Evolutionary conservation across 2,329 filamentous ascomycete genomes (phyloP).

Genomic region (Colletotrichum lentis): DNA sequence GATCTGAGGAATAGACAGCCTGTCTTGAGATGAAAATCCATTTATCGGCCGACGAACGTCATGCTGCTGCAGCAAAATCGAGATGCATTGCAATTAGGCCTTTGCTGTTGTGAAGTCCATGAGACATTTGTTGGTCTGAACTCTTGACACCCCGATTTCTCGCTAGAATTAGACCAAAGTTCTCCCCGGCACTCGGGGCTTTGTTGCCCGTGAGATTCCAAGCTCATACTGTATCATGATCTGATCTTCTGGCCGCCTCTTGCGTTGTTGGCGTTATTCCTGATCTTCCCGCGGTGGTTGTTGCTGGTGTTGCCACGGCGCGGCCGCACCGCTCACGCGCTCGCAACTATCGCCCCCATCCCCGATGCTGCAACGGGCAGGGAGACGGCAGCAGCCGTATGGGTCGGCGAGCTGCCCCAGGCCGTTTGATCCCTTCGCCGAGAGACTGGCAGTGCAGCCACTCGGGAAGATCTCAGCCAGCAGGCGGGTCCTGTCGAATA

Average conservation of each 20-base stretch:
- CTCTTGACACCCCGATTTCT: too few relatives aligned
- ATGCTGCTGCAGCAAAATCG: too few relatives aligned
- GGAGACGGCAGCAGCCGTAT: constrained; percentile 19
- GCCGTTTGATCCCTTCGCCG: constrained; percentile 2
- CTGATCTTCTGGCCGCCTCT: neutral
- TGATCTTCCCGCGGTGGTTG: too few relatives aligned
- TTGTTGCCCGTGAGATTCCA: too few relatives aligned
- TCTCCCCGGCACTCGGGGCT: too few relatives aligned
- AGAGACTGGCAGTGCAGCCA: constrained; percentile 19
- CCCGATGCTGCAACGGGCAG: constrained; percentile 16
- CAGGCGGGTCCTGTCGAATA: too few relatives aligned
- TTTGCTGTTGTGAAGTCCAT: neutral
- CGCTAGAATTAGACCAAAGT: too few relatives aligned
- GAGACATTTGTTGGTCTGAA: neutral
- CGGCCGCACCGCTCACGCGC: neutral
- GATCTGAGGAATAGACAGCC: neutral
- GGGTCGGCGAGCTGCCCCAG: constrained; percentile 25
- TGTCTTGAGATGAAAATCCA: neutral
- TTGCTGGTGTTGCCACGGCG: too few relatives aligned
- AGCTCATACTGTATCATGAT: too few relatives aligned
- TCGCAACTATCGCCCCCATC: constrained; percentile 26
- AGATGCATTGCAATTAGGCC: too few relatives aligned
- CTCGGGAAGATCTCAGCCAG: constrained; percentile 20
- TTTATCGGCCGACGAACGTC: too few relatives aligned
- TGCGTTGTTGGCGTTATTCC: neutral